phyloP scores from a whole-genome alignment of 2,329 filamentous ascomycete species.

The Fusarium armeniacum region DNA sequence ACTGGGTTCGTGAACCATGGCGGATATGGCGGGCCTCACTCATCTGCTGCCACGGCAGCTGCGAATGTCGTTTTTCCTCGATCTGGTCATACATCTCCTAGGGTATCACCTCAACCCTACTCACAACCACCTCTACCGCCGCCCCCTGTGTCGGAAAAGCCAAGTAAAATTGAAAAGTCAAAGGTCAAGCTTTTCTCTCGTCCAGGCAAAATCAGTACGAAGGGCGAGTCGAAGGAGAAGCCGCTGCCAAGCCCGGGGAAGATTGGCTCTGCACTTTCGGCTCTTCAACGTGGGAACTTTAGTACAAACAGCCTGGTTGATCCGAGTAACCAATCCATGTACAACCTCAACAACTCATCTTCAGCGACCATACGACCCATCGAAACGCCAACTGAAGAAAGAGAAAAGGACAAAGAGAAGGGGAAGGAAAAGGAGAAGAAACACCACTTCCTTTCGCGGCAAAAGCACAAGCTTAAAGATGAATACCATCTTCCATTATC shows the following conservation, averaged over 20 bases:
- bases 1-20: constrained; percentile 64
- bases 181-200: constrained; percentile 87
- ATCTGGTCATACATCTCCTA: constrained; percentile 69
- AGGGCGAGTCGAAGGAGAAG: constrained; percentile 75
- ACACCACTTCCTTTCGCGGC: constrained; percentile 83
- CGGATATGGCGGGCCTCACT: constrained; percentile 68
- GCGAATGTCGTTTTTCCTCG: constrained; percentile 81
- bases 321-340: constrained; percentile 72
- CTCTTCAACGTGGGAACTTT: constrained; percentile 75
- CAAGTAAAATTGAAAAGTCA: constrained; percentile 74
- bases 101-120: constrained; percentile 55
- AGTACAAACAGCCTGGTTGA: constrained; percentile 80
- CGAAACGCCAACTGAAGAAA: constrained; percentile 64
- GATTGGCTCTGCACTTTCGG: constrained; percentile 75
- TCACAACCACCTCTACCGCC: constrained; percentile 57
- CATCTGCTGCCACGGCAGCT: constrained; percentile 75
- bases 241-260: constrained; percentile 80
- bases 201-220: constrained; percentile 80
- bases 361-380: constrained; percentile 79
- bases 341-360: constrained; percentile 81
- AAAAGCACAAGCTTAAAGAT: constrained; percentile 84
- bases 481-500: constrained; percentile 80
- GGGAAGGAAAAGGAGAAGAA: constrained; percentile 80
- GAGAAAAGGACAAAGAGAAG: constrained; percentile 59
- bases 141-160: constrained; percentile 66